phyloP scores from a whole-genome alignment of 495 filamentous ascomycete genomes.

The Amphirosellinia nigrospora region DNA sequence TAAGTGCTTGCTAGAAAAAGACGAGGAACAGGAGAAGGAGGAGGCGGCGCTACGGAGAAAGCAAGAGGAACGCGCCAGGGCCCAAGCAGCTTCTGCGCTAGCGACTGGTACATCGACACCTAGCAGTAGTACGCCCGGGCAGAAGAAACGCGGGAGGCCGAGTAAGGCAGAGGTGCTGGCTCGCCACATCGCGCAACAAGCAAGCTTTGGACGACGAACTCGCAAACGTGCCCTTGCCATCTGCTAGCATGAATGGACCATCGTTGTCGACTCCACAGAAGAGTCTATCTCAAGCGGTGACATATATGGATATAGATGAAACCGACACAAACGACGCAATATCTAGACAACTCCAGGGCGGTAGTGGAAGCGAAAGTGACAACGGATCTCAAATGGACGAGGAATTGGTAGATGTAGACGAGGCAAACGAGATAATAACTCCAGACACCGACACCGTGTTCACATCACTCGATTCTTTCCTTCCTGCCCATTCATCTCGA shows the following conservation, averaged over 20 bases:
- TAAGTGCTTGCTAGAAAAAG: constrained; percentile 35
- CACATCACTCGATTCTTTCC: constrained; percentile 9
- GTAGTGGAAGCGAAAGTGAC: constrained; percentile 9
- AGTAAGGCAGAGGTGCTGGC: constrained; percentile 39
- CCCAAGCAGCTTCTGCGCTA: constrained; percentile 5
- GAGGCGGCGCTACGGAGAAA: constrained; percentile 27
- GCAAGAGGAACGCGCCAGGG: constrained; percentile 23
- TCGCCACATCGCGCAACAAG: constrained; percentile 29
- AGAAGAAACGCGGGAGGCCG: constrained; percentile 33
- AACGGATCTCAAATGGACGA: constrained; percentile 23
- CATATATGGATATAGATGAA: constrained; percentile 33
- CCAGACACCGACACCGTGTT: neutral
- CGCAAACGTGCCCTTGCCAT: constrained; percentile 30
- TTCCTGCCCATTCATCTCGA: constrained; percentile 17
- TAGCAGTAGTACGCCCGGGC: neutral
- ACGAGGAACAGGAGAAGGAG: constrained; percentile 31
- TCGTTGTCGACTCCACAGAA: constrained; percentile 43
- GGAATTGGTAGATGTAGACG: neutral
- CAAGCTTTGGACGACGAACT: constrained; percentile 25
- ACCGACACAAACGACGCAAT: constrained; percentile 33
- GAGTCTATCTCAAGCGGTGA: constrained; percentile 7
- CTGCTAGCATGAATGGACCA: constrained; percentile 30
- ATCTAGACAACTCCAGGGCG: constrained; percentile 27
- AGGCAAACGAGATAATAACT: neutral
- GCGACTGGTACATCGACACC: constrained; percentile 19